Conservation (phyloP, 352 stramenopile genomes). For the Phytophthora sp. region DNA sequence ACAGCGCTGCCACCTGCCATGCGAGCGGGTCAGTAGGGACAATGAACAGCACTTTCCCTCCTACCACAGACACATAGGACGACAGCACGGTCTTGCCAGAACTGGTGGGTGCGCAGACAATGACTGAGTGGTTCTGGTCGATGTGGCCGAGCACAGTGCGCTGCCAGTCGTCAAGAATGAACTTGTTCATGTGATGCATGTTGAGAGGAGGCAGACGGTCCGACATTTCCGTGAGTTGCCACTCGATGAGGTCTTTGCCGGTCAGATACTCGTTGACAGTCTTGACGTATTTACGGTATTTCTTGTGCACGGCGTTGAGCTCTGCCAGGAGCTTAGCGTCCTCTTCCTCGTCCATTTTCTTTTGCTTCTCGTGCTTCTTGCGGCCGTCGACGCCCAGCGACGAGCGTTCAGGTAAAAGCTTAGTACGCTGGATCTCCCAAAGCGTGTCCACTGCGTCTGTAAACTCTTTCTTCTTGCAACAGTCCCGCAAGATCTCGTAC, state of each 20-base stretch:
- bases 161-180: conserved; percentile 98
- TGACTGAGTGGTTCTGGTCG: conserved; percentile 95
- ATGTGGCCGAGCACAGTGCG: conserved; percentile 95
- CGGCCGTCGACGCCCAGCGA: conserved; percentile 42
- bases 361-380: conserved; percentile 79
- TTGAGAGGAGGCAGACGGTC: conserved; percentile 85
- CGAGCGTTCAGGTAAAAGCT: conserved; percentile 60
- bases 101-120: conserved; percentile 98
- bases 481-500: conserved; percentile 86
- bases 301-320: conserved; percentile 82
- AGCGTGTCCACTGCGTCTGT: conserved; percentile 87
- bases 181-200: conserved; percentile 93
- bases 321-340: conserved; percentile 70
- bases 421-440: conserved; percentile 86
- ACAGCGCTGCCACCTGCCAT: conserved; percentile 99
- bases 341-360: conserved; percentile 79
- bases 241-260: conserved; percentile 82
- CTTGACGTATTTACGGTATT: conserved; percentile 90
- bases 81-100: conserved; percentile 97
- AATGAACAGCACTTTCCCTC: conserved; percentile 83
- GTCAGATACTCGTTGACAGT: conserved; percentile 70
- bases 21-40: conserved; percentile 98
- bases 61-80: conserved; percentile 84
- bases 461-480: conserved; percentile 86
- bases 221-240: conserved; percentile 89